A percentile compares a stretch with the other conserved stretches of the same genome.
phyloP scores from a whole-genome alignment of 2,329 filamentous ascomycete genomes.

The Ilyonectria destructans region DNA sequence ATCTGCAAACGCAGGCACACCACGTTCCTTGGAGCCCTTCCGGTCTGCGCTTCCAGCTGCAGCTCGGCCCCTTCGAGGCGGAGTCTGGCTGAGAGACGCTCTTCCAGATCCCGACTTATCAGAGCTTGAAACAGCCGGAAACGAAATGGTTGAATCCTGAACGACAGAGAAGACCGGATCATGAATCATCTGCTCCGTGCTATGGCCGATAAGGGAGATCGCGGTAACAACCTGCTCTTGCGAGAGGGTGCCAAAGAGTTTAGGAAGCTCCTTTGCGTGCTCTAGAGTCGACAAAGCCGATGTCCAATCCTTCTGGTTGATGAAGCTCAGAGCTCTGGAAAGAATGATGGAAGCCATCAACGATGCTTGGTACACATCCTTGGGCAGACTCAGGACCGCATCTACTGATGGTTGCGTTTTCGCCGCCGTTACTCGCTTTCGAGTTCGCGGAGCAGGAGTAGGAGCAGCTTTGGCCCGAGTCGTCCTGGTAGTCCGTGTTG shows the following conservation, averaged over 20 bases:
- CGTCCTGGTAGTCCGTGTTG: constrained; percentile 47
- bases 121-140: constrained; percentile 76
- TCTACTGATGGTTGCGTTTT: constrained; percentile 46
- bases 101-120: constrained; percentile 60
- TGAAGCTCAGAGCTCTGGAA: constrained; percentile 61
- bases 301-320: constrained; percentile 70
- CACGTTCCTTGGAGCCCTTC: constrained; percentile 52
- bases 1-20: constrained; percentile 66
- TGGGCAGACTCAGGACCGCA: constrained; percentile 43
- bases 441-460: constrained; percentile 35
- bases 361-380: constrained; percentile 57
- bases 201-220: constrained; percentile 78
- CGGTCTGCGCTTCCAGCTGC: constrained; percentile 38
- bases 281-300: constrained; percentile 72
- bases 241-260: constrained; percentile 57
- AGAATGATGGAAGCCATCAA: constrained; percentile 56
- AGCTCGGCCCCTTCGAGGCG: constrained; percentile 52
- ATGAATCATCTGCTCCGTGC: constrained; percentile 79
- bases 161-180: constrained; percentile 92
- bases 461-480: constrained; percentile 44
- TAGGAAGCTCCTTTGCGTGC: constrained; percentile 63
- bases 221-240: constrained; percentile 76
- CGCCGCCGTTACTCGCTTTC: constrained; percentile 41
- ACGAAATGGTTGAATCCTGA: constrained; percentile 92
- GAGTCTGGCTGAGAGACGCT: constrained; percentile 56